These are phyloP conservation scores for Stylosanthes scabra DNA, from an alignment of 331 rosid species.

Conservation along the genomic window DNA sequence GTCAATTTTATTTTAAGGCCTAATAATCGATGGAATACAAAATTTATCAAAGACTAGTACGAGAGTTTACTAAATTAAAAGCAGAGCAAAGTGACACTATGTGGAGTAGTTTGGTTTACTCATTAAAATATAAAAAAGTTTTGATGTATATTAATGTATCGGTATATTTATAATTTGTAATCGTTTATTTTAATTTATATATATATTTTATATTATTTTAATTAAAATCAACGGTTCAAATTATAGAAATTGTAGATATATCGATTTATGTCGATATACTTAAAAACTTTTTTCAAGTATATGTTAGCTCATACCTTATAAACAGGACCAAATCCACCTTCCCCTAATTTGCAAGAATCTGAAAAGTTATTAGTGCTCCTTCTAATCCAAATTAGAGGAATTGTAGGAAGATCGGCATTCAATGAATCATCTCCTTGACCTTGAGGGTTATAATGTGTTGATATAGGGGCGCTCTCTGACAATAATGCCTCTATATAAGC, in stretches of 20 bases:
- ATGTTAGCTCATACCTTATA: conserved; percentile 41
- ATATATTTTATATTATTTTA: too few relatives aligned
- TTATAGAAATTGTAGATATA: too few relatives aligned
- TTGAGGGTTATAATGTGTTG: not conserved
- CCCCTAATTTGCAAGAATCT: conserved; percentile 41
- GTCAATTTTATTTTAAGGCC: too few relatives aligned
- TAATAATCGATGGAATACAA: too few relatives aligned
- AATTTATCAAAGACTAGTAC: too few relatives aligned
- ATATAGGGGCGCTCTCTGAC: conserved; percentile 19
- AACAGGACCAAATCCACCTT: conserved; percentile 60
- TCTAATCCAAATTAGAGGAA: conserved; percentile 41
- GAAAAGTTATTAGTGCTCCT: conserved; percentile 45
- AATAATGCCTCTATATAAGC: not conserved
- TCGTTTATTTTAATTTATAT: too few relatives aligned
- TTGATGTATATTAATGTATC: too few relatives aligned
- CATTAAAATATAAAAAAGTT: not conserved
- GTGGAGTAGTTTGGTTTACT: not conserved
- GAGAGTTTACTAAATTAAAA: too few relatives aligned
- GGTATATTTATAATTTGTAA: too few relatives aligned
- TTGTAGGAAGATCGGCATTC: conserved; percentile 41
- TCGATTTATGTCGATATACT: too few relatives aligned
- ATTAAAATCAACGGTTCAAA: too few relatives aligned
- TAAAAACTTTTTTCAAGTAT: too few relatives aligned
- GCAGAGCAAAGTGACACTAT: not conserved
- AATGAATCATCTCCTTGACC: conserved; percentile 29